A percentile compares a stretch with the other conserved stretches of the same genome.
Conservation (phyloP, 2,329 filamentous ascomycete species). For the Diaporthe destruens region DNA sequence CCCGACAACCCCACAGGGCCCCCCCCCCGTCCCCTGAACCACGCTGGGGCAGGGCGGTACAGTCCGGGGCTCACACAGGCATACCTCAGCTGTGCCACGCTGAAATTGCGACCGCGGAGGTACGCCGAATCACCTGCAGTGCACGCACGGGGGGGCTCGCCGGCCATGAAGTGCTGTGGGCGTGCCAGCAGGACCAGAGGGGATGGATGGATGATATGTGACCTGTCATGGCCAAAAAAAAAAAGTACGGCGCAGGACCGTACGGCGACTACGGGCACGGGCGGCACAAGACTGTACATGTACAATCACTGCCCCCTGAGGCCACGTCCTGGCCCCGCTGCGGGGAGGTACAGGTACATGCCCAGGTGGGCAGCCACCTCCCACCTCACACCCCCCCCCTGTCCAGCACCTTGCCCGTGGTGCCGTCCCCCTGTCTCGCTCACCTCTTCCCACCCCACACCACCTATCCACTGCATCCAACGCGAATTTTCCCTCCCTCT, state of each 20-base stretch:
- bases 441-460: constrained; percentile 9
- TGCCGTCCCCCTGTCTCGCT: constrained; percentile 22
- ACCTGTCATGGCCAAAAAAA: constrained; percentile 4
- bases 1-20: constrained; percentile 8
- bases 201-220: background rate
- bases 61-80: background rate
- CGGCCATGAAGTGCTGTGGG: background rate
- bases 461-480: constrained; percentile 26
- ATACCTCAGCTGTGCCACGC: background rate
- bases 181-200: background rate
- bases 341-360: background rate
- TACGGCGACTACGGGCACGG: background rate
- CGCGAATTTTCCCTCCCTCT: constrained; percentile 35
- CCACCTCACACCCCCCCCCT: no score
- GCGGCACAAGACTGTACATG: background rate
- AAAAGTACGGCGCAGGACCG: constrained; percentile 10
- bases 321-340: no score
- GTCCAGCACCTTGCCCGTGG: background rate
- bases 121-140: no score
- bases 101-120: constrained; percentile 14
- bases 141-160: no score
- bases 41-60: background rate
- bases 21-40: constrained; percentile 21
- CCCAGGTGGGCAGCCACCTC: no score
- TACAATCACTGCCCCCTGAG: background rate